These are phyloP conservation scores for Ganoderma resinaceum DNA, from an alignment of 1,284 basidiomycete species.

Conservation along the genomic window DNA sequence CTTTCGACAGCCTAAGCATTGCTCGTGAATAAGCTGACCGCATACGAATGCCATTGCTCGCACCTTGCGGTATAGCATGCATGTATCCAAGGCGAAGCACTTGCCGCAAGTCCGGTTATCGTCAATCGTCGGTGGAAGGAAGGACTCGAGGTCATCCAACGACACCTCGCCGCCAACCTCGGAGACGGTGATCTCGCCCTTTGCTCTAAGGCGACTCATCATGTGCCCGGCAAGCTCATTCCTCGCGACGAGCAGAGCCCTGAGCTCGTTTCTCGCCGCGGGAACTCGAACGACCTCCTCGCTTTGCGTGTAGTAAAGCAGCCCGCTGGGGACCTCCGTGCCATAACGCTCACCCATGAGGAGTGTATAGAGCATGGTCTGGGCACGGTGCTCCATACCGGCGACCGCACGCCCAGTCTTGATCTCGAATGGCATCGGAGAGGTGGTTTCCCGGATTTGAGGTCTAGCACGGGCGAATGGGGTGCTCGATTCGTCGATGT, in stretches of 20 bases:
- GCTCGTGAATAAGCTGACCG: conserved; percentile 6
- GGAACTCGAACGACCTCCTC: conserved; percentile 88
- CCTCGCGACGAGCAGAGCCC: conserved; percentile 81
- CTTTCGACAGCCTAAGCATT: conserved; percentile 71
- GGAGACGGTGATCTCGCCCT: conserved; percentile 34
- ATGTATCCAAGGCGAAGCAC: conserved; percentile 87
- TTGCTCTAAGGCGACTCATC: conserved; percentile 44
- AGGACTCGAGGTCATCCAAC: conserved; percentile 46
- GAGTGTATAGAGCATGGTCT: conserved; percentile 97
- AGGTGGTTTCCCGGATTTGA: conserved; percentile 22
- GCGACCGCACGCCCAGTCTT: conserved; percentile 88
- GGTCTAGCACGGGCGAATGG: conserved; percentile 32
- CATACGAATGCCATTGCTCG: conserved; percentile 28
- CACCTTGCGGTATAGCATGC: conserved; percentile 94
- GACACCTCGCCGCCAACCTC: conserved; percentile 20
- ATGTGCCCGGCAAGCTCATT: conserved; percentile 90
- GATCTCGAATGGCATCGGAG: conserved; percentile 88
- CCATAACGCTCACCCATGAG: conserved; percentile 92
- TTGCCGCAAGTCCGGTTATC: conserved; percentile 78
- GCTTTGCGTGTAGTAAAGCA: conserved; percentile 94
- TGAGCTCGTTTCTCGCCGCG: conserved; percentile 81
- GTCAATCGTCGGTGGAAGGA: conserved; percentile 91
- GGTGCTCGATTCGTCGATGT: conserved; percentile 39
- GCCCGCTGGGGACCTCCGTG: conserved; percentile 70
- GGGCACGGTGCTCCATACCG: conserved; percentile 93